Evolutionary conservation across 108 stramenopile species (phyloP).

Genomic region (Epithemia pelagica): DNA sequence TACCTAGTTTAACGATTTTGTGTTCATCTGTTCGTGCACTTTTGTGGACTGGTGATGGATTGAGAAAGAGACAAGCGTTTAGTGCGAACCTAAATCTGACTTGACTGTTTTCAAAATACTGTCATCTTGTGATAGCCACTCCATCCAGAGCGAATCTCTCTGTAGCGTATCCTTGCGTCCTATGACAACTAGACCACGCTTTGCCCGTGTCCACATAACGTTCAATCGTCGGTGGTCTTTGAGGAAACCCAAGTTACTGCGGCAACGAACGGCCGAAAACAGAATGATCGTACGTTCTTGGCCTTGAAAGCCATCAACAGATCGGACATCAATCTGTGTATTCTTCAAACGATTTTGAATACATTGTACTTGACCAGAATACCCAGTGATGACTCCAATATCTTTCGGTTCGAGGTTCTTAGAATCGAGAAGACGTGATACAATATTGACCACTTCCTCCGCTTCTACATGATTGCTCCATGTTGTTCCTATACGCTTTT

Average conservation of each 20-base stretch:
- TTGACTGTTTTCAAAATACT: too few species aligned
- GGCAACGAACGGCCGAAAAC: constrained; percentile 80
- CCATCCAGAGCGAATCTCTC: constrained; percentile 36
- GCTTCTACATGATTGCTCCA: constrained; percentile 75
- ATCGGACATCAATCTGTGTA: constrained; percentile 64
- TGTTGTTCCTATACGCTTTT: constrained; percentile 35
- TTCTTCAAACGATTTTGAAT: constrained; percentile 53
- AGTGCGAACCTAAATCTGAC: too few species aligned
- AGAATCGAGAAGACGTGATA: constrained; percentile 42
- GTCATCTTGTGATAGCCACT: not conserved
- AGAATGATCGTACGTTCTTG: constrained; percentile 90
- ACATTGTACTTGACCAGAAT: constrained; percentile 89
- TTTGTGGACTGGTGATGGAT: too few species aligned
- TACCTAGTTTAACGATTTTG: too few species aligned
- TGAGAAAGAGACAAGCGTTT: too few species aligned
- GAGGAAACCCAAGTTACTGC: constrained; percentile 94
- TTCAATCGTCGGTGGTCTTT: constrained; percentile 94
- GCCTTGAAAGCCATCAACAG: constrained; percentile 94
- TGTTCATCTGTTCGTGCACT: too few species aligned
- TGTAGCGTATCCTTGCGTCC: constrained; percentile 85
- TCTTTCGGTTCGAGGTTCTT: constrained; percentile 20
- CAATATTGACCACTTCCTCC: constrained; percentile 31
- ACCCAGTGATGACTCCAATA: constrained; percentile 94
- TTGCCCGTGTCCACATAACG: constrained; percentile 94
- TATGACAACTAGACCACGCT: constrained; percentile 78